A percentile compares a stretch with the other conserved stretches of the same genome.
These are phyloP conservation scores for Wickerhamiella lipophila DNA, from an alignment of 805 yeast species.

Conservation along the genomic window DNA sequence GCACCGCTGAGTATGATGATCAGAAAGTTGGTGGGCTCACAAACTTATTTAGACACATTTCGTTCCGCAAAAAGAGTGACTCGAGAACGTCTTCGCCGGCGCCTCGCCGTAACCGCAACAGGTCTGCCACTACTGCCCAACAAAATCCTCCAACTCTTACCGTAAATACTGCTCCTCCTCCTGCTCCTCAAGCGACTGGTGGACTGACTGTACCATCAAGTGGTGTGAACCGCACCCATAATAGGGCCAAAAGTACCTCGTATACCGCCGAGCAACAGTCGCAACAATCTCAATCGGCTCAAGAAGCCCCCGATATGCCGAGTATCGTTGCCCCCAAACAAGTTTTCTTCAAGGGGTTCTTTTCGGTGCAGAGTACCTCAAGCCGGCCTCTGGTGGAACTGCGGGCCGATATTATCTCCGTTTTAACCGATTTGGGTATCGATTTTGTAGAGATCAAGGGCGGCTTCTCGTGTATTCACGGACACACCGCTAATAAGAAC, in stretches of 20 bases:
- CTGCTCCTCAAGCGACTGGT: not conserved
- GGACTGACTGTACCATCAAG: not conserved
- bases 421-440: constrained; percentile 63
- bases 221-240: not conserved
- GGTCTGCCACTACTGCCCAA: constrained; percentile 8
- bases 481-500: constrained; percentile 11
- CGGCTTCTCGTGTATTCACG: constrained; percentile 75
- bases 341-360: constrained; percentile 80
- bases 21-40: constrained; percentile 4
- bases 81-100: constrained; percentile 3
- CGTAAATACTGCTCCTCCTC: not conserved
- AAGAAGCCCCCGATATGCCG: constrained; percentile 61
- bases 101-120: constrained; percentile 8
- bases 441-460: constrained; percentile 83
- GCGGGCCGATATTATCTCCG: constrained; percentile 68
- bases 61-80: constrained; percentile 16
- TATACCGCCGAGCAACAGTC: constrained; percentile 15
- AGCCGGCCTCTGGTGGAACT: constrained; percentile 84
- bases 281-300: not conserved
- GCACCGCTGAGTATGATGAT: not conserved
- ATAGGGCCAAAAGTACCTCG: constrained; percentile 5
- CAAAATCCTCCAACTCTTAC: not conserved
- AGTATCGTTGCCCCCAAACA: constrained; percentile 90
- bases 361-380: constrained; percentile 88
- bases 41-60: constrained; percentile 19